phyloP scores from a whole-genome alignment of 768 basidiomycete genomes.

The Astraeus odoratus region DNA sequence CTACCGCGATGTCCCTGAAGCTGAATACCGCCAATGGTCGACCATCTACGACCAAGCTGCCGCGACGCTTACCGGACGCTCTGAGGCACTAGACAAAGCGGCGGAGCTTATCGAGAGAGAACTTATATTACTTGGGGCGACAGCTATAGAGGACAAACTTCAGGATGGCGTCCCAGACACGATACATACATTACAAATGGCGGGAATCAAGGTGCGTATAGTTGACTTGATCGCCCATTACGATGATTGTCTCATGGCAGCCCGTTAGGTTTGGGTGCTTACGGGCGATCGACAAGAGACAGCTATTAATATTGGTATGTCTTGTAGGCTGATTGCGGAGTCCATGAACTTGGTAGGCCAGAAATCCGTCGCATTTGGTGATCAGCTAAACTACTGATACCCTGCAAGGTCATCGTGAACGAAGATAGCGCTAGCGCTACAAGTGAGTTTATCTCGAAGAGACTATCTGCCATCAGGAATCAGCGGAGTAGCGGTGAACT shows the following conservation, averaged over 20 bases:
- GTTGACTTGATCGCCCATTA: background rate
- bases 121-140: constrained; percentile 87
- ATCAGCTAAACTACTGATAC: constrained; percentile 1
- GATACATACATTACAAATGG: constrained; percentile 95
- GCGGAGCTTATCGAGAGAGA: constrained; percentile 97
- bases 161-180: constrained; percentile 99
- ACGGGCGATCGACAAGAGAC: constrained; percentile 99
- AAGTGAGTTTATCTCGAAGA: constrained; percentile 79
- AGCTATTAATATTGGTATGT: constrained; percentile 98
- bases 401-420: constrained; percentile 81
- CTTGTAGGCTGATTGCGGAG: constrained; percentile 93
- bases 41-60: constrained; percentile 88
- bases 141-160: constrained; percentile 97
- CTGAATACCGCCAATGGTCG: constrained; percentile 88
- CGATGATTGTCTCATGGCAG: constrained; percentile 5
- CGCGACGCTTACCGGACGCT: constrained; percentile 90
- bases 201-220: constrained; percentile 79
- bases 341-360: constrained; percentile 86
- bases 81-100: constrained; percentile 89
- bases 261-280: constrained; percentile 84
- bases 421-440: constrained; percentile 80
- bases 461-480: constrained; percentile 87
- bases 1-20: constrained; percentile 84
- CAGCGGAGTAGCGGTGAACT: constrained; percentile 86
- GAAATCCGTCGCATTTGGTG: background rate